Evolutionary conservation across 805 yeast genomes (phyloP).

Genomic region (Metschnikowia henanensis): DNA sequence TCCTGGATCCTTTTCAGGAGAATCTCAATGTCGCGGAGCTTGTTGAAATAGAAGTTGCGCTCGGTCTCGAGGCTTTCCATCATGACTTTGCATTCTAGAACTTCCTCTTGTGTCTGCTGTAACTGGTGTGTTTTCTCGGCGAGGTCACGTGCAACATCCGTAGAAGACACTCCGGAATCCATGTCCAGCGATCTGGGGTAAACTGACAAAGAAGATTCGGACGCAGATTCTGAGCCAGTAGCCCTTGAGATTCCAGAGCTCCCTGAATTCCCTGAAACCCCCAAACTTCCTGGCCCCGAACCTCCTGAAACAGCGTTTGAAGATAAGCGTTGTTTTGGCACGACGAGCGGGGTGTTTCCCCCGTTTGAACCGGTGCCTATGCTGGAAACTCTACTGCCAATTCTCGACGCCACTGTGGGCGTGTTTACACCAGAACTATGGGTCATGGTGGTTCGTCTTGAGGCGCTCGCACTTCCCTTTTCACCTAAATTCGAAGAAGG

Average conservation of each 20-base stretch:
- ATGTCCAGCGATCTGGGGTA: background rate
- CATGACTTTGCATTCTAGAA: slow-evolving; percentile 55
- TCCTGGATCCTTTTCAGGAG: slow-evolving; percentile 56
- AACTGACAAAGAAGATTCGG: background rate
- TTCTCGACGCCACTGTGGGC: slow-evolving; percentile 2
- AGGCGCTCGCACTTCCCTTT: slow-evolving; percentile 8
- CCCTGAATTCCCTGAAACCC: no score
- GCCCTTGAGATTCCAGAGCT: no score
- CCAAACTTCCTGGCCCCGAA: no score
- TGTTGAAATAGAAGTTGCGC: slow-evolving; percentile 87
- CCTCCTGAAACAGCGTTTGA: background rate
- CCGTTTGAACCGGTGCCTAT: slow-evolving; percentile 3
- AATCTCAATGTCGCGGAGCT: slow-evolving; percentile 85
- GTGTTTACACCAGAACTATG: slow-evolving; percentile 6
- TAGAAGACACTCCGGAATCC: background rate
- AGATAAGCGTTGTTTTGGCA: slow-evolving; percentile 21
- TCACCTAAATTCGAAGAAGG: slow-evolving; percentile 3
- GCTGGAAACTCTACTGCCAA: slow-evolving; percentile 5
- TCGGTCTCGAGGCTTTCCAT: slow-evolving; percentile 74
- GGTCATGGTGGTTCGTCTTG: slow-evolving; percentile 14
- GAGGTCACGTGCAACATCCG: slow-evolving; percentile 39
- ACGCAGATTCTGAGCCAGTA: no score
- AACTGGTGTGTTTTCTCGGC: slow-evolving; percentile 42
- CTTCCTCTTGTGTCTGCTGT: slow-evolving; percentile 46
- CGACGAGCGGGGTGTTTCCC: slow-evolving; percentile 5